Base-by-base conservation (phyloP, 768 basidiomycete species). In the Dacryopinax primogenitus region DNA sequence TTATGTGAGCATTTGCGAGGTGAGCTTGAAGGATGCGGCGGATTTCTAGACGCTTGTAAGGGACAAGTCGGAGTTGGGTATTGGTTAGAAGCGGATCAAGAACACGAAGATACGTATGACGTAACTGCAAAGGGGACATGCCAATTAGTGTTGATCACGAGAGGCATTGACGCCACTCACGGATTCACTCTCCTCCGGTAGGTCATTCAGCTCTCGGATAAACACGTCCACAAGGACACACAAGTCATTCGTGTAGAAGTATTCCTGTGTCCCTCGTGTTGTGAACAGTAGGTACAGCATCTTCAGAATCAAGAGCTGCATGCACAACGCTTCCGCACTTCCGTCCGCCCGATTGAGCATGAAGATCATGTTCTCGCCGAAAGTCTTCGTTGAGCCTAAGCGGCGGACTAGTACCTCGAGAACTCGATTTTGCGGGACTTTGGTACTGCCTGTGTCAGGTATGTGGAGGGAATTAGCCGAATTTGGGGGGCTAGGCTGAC, bases 351-450 rank as follows among this genome's bases (percentile, higher is more conserved):
- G 86, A 71, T 99, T 98, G 47, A 99, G 78, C 89, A 99, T 99
- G 75, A 97, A 99, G 65, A 99, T 97, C 81, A 99, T 84, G 73
- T 98, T 99, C 77, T 93, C 94, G 2, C 94, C 93, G 71, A 99
- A 96, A 0, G 96, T 96, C 78, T 90, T 90, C 75, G 86, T 90
- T n/a, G 84, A 84, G 2, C 88, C 86, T 30, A 90, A 75, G 21
- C 93, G 84, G n/a, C 87, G 80, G 79, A 90, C 87, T 26, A 99
- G 79, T 0, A 95, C 85, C 23, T 84, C 80, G 63, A 98, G 75
- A 1, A 99, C 86, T 26, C 91, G 81, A 72, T 99, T 99, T 64
- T 63, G 66, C 71, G 62, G 68, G 70, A 58, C 66, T 73, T 61
- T 66, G 68, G 16, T 64, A 63, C 36, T 65, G 67, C 34, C 47